Conservation (phyloP, 2,329 filamentous ascomycete genomes). For the Aspergillus aculeatinus region DNA sequence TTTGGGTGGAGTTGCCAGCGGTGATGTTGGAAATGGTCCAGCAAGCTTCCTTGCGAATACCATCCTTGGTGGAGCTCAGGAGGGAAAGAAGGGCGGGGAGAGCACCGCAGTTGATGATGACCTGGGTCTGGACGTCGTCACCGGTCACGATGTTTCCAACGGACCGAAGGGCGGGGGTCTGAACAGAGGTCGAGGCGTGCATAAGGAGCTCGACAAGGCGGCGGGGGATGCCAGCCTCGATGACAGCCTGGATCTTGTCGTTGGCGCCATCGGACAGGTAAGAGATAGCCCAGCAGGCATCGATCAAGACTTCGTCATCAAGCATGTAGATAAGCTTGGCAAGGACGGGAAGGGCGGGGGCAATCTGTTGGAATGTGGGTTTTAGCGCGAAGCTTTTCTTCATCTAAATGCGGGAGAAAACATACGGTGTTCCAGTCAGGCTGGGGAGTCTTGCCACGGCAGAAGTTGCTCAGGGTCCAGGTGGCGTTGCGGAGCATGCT, state of each 20-base stretch:
- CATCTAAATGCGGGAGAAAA: slow-evolving; percentile 23
- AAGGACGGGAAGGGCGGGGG: slow-evolving; percentile 89
- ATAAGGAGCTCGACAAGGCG: slow-evolving; percentile 95
- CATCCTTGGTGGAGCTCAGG: slow-evolving; percentile 95
- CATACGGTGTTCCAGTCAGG: slow-evolving; percentile 94
- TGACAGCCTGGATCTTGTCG: slow-evolving; percentile 98
- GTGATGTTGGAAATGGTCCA: slow-evolving; percentile 99
- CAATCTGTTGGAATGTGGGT: slow-evolving; percentile 61
- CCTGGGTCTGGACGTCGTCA: slow-evolving; percentile 97
- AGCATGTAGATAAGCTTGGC: slow-evolving; percentile 98
- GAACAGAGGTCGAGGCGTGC: slow-evolving; percentile 96
- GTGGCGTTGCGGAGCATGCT: slow-evolving; percentile 99
- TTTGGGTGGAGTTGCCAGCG: slow-evolving; percentile 95
- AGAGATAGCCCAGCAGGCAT: slow-evolving; percentile 99
- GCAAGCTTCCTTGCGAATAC: slow-evolving; percentile 98
- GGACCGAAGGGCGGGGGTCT: slow-evolving; percentile 93
- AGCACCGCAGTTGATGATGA: slow-evolving; percentile 98
- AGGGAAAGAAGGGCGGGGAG: slow-evolving; percentile 89
- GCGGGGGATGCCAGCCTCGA: slow-evolving; percentile 95
- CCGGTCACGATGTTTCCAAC: slow-evolving; percentile 99
- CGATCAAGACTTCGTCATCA: slow-evolving; percentile 96
- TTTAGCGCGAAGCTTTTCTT: background rate
- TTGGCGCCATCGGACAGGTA: slow-evolving; percentile 98
- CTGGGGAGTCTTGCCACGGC: slow-evolving; percentile 97
- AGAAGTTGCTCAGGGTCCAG: slow-evolving; percentile 99